Percentiles rank a stretch among this genome's conserved stretches.
Evolutionary conservation across 768 basidiomycete genomes (phyloP).

Genomic region (Pisolithus microcarpus): DNA sequence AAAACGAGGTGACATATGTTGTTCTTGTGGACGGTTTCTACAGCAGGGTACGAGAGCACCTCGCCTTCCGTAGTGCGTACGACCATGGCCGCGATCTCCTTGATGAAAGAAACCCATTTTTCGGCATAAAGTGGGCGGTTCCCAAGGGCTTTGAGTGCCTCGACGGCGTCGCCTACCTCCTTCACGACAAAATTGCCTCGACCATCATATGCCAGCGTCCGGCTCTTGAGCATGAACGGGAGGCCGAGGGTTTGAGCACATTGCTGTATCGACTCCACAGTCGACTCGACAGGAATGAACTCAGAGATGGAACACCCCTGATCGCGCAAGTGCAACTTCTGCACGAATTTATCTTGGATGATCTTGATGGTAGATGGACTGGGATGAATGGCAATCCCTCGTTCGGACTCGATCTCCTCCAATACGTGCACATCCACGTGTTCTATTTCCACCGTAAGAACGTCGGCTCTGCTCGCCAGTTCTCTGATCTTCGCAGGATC

Average conservation of each 20-base stretch:
- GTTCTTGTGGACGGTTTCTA: slow-evolving; percentile 92
- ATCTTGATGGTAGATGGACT: slow-evolving; percentile 72
- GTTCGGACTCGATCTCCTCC: slow-evolving; percentile 33
- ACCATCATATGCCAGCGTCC: slow-evolving; percentile 95
- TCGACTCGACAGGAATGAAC: slow-evolving; percentile 54
- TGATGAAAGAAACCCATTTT: slow-evolving; percentile 82
- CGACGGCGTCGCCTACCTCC: slow-evolving; percentile 41
- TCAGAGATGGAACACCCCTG: slow-evolving; percentile 48
- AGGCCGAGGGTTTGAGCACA: slow-evolving; percentile 61
- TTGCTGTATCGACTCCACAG: slow-evolving; percentile 41
- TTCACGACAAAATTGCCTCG: slow-evolving; percentile 82
- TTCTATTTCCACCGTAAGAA: slow-evolving; percentile 95
- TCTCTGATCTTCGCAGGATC: slow-evolving; percentile 72
- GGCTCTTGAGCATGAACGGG: slow-evolving; percentile 92
- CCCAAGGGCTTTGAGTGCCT: slow-evolving; percentile 47
- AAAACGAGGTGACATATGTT: slow-evolving; percentile 92
- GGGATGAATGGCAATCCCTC: slow-evolving; percentile 52
- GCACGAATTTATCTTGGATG: slow-evolving; percentile 74
- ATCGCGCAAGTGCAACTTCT: slow-evolving; percentile 52
- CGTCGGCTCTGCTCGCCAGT: slow-evolving; percentile 72
- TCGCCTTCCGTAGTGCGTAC: slow-evolving; percentile 72
- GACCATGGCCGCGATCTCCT: slow-evolving; percentile 96
- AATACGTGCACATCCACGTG: slow-evolving; percentile 82
- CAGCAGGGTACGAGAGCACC: slow-evolving; percentile 78
- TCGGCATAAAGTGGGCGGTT: slow-evolving; percentile 85